phyloP scores from a whole-genome alignment of 176 grass and related monocot genomes.

The Rhynchospora pubera region DNA sequence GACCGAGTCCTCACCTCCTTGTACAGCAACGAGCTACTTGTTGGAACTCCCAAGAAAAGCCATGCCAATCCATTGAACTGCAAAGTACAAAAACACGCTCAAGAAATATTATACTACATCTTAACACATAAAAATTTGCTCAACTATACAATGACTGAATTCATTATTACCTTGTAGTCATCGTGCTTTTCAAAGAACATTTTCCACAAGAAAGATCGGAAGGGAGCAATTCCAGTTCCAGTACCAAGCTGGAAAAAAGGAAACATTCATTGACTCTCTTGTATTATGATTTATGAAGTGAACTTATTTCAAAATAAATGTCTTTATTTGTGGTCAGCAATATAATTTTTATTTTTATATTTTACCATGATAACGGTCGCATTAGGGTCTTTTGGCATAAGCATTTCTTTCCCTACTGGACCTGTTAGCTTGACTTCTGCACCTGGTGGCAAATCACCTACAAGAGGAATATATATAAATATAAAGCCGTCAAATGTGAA shows the following conservation, averaged over 20 bases:
- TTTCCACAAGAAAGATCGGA: conserved; percentile 87
- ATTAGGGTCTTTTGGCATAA: conserved; percentile 90
- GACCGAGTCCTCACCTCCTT: conserved; percentile 35
- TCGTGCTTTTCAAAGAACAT: conserved; percentile 97
- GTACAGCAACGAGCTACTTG: conserved; percentile 79
- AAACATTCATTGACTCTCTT: neutral
- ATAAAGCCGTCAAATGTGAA: neutral
- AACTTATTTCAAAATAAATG: neutral
- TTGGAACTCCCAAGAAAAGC: conserved; percentile 96
- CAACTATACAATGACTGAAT: neutral
- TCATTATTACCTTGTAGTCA: conserved; percentile 62
- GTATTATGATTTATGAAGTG: conserved; percentile 1
- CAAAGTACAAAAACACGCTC: conserved; percentile 22
- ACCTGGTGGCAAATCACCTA: conserved; percentile 81
- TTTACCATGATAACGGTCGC: conserved; percentile 79
- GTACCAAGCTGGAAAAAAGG: conserved; percentile 58
- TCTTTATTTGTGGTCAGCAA: neutral
- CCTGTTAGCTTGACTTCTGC: conserved; percentile 67
- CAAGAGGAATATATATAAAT: conserved; percentile 1
- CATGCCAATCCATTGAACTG: conserved; percentile 90
- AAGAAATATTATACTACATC: conserved; percentile 3
- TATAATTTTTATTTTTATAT: neutral
- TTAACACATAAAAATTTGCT: neutral
- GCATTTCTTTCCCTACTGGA: conserved; percentile 97
- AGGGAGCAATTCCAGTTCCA: conserved; percentile 87